A percentile compares a stretch with the other conserved stretches of the same genome.
Evolutionary conservation across 345 rosid species (phyloP).

Genomic region (Eucalyptus decipiens): DNA sequence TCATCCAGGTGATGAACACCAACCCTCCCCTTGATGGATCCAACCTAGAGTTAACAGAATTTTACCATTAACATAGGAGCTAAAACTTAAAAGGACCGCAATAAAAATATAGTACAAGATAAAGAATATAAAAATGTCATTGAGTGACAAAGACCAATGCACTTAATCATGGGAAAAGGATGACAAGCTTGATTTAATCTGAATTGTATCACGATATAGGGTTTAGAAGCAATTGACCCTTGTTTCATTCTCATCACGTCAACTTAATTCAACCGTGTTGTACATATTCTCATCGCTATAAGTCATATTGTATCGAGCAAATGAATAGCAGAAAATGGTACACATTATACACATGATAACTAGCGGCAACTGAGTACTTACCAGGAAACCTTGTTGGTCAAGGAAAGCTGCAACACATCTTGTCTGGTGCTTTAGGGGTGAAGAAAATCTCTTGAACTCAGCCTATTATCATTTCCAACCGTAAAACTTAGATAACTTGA

Average conservation of each 20-base stretch:
- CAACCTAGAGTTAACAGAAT: conserved; percentile 35
- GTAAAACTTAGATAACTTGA: background rate
- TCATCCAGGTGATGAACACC: conserved; percentile 99
- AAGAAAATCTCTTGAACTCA: conserved; percentile 77
- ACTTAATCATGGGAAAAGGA: background rate
- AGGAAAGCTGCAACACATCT: conserved; percentile 98
- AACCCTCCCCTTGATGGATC: conserved; percentile 95
- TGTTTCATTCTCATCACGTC: background rate
- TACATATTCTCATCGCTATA: background rate
- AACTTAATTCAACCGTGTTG: background rate
- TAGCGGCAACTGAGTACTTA: conserved; percentile 5
- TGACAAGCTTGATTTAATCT: background rate
- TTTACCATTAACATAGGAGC: background rate
- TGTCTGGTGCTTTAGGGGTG: conserved; percentile 95
- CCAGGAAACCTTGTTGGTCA: conserved; percentile 98
- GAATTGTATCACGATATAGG: background rate
- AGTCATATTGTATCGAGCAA: background rate
- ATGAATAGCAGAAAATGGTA: background rate
- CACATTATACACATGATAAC: background rate
- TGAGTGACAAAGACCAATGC: background rate
- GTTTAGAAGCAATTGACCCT: background rate
- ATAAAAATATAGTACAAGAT: background rate
- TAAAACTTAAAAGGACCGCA: background rate
- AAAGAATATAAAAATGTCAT: background rate
- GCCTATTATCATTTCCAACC: conserved; percentile 15